These are phyloP conservation scores for Phalaenopsis aphrodite DNA, from an alignment of 106 monocot genomes.

Conservation along the genomic window DNA sequence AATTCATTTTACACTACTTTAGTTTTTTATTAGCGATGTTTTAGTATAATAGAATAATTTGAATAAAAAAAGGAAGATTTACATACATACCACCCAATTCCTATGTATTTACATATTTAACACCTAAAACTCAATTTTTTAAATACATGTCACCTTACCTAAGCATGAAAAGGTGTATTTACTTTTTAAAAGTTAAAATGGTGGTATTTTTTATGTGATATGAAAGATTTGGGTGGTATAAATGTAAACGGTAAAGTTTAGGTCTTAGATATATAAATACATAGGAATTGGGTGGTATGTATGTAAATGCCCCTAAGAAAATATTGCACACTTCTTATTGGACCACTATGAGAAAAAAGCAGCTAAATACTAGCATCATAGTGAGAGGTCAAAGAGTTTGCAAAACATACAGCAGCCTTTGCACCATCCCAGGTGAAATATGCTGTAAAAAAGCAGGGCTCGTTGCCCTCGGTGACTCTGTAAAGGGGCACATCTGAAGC, in stretches of 20 bases:
- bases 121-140: too few relatives aligned
- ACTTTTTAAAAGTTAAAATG: too few relatives aligned
- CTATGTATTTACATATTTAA: too few relatives aligned
- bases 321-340: neutral
- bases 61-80: neutral
- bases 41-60: too few relatives aligned
- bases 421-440: conserved; percentile 80
- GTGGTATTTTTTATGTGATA: too few relatives aligned
- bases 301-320: neutral
- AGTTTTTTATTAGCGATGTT: neutral
- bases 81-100: too few relatives aligned
- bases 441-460: conserved; percentile 85
- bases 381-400: neutral
- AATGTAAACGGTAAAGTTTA: too few relatives aligned
- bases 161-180: too few relatives aligned
- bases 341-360: neutral
- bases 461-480: conserved; percentile 89
- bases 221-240: too few relatives aligned
- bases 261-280: too few relatives aligned
- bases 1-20: neutral
- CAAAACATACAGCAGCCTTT: conserved; percentile 61
- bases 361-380: neutral
- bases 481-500: conserved; percentile 79
- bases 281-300: too few relatives aligned
- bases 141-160: too few relatives aligned